Evolutionary conservation across 2,329 filamentous ascomycete species (phyloP).

Genomic region (Aspergillus thermomutatus): DNA sequence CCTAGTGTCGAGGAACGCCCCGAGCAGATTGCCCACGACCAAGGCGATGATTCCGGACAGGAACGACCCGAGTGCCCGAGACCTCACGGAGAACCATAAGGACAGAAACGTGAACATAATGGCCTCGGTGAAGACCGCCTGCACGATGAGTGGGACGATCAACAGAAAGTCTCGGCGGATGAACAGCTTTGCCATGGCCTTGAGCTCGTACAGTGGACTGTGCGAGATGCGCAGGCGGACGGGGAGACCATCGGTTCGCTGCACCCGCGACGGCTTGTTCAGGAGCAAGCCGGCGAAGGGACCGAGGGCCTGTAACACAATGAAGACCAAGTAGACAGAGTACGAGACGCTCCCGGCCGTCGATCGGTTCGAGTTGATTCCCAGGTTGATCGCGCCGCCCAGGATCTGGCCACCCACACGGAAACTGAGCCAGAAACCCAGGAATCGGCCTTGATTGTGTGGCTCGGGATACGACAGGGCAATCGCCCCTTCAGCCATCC

Average conservation of each 20-base stretch:
- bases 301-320: conserved; percentile 64
- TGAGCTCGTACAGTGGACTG: conserved; percentile 58
- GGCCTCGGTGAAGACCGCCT: conserved; percentile 68
- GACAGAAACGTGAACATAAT: conserved; percentile 68
- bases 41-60: conserved; percentile 66
- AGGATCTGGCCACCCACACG: conserved; percentile 64
- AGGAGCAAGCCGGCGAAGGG: conserved; percentile 64
- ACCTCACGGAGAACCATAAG: conserved; percentile 68
- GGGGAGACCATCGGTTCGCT: conserved; percentile 62
- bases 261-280: conserved; percentile 58
- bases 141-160: conserved; percentile 64
- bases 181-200: conserved; percentile 57
- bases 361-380: conserved; percentile 58
- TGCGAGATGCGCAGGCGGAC: conserved; percentile 59
- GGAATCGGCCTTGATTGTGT: conserved; percentile 60
- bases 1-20: conserved; percentile 61
- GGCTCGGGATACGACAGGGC: conserved; percentile 70
- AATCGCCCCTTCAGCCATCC: conserved; percentile 72
- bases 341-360: conserved; percentile 65
- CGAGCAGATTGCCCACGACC: conserved; percentile 62
- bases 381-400: conserved; percentile 69
- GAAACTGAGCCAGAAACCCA: conserved; percentile 67
- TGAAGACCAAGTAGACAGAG: conserved; percentile 66
- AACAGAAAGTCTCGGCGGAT: conserved; percentile 61
- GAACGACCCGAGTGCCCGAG: conserved; percentile 68